Base-by-base conservation (phyloP, 257 asterid genomes). In the Leonotis leonurus region DNA sequence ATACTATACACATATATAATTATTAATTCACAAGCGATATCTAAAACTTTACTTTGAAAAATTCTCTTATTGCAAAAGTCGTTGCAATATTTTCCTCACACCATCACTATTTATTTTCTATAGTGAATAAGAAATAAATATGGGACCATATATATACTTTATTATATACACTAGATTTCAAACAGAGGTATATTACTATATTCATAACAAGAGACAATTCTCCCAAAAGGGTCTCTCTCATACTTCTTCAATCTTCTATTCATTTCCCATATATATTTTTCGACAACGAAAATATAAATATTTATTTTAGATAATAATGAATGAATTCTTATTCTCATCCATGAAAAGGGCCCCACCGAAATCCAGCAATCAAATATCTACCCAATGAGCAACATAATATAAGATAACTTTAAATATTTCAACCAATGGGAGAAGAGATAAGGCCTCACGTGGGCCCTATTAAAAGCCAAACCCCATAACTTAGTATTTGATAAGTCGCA, bases 141-240 rank as follows among this genome's bases (percentile, higher is more conserved):
- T 66, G 89, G 88, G 88, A 77, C 88, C 85, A 54, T 69, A 55
- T n/a, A n/a, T n/a, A n/a, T n/a, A n/a, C n/a, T n/a, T n/a, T n/a
- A 51, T 37, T 61, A n/a, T 56, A 75, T 46, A 27, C 17, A 39
- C 17, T 5, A 32, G 59, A 62, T 70, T 67, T 50, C 39, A 66
- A 69, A 54, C 48, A 53, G n/a, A n/a, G 3, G 58, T 33, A 36
- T 61, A 43, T 62, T 51, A 68, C 64, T 67, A 36, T 16, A 53
- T n/a, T n/a, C n/a, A n/a, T n/a, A n/a, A n/a, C n/a, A 65, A 67
- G 40, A 35, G 71, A 70, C 79, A 77, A 77, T 59, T 77, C 74
- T 45, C 78, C 70, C 21, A 70, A 74, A 71, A 66, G 56, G 45
- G 85, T 77, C 84, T 17, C 44, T 45, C 60, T 85, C 86, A 61